phyloP scores from a whole-genome alignment of 1,284 basidiomycete genomes.

The Quambalaria eucalypti region DNA sequence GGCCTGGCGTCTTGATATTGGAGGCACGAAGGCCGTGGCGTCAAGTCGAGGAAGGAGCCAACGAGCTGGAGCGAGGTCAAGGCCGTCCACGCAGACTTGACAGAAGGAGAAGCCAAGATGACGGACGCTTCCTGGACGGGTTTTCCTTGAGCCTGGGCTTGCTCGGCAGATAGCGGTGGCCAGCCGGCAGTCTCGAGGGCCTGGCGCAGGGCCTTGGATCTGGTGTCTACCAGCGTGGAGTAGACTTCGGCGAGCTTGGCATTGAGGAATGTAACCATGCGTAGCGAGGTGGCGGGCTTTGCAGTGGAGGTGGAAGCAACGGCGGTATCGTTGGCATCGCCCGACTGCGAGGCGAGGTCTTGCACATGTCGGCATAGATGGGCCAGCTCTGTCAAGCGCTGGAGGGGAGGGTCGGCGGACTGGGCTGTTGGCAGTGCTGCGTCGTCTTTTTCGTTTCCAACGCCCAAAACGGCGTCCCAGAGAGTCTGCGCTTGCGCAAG shows the following conservation, averaged over 20 bases:
- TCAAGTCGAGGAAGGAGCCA: slow-evolving; percentile 17
- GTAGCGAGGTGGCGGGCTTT: background rate
- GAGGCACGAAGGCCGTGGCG: background rate
- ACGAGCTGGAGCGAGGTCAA: slow-evolving; percentile 29
- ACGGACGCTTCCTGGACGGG: background rate
- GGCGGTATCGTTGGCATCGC: too few relatives aligned
- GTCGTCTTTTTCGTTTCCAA: slow-evolving; percentile 3
- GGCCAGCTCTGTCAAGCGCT: too few relatives aligned
- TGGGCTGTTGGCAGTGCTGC: too few relatives aligned
- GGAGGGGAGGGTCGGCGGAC: too few relatives aligned
- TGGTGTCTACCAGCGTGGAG: slow-evolving; percentile 10
- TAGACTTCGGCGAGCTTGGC: slow-evolving; percentile 20
- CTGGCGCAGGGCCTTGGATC: slow-evolving; percentile 9
- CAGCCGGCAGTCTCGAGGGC: slow-evolving; percentile 19
- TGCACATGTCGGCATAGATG: slow-evolving; percentile 12
- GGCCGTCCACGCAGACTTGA: slow-evolving; percentile 19
- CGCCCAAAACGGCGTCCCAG: slow-evolving; percentile 6
- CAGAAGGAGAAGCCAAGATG: background rate
- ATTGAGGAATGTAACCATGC: slow-evolving; percentile 18
- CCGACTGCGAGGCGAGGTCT: too few relatives aligned
- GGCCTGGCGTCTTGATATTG: slow-evolving; percentile 4
- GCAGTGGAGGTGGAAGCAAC: background rate
- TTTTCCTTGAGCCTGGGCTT: background rate
- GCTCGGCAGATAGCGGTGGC: slow-evolving; percentile 4
- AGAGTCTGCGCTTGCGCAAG: slow-evolving; percentile 28